Conservation (phyloP, 1,284 basidiomycete species). For the Tremellales sp. region DNA sequence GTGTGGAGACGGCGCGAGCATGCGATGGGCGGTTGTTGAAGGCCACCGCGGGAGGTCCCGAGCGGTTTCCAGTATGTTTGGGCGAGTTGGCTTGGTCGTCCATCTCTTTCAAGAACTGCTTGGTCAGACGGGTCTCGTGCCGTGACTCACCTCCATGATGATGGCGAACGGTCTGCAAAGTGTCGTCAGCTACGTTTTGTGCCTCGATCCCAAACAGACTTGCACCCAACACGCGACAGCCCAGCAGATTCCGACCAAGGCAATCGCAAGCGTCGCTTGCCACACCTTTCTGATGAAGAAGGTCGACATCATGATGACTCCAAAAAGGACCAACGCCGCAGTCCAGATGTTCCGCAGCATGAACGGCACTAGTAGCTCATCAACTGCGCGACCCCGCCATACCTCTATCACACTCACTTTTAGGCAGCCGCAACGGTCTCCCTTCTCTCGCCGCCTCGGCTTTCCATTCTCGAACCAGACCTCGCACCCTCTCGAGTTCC, state of each 20-base stretch:
- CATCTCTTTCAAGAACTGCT: constrained; percentile 75
- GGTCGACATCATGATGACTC: constrained; percentile 69
- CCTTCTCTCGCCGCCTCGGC: constrained; percentile 71
- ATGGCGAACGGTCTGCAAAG: constrained; percentile 56
- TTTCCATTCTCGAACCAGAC: constrained; percentile 73
- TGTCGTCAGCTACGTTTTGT: background rate
- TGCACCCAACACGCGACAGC: constrained; percentile 87
- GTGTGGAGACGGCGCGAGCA: constrained; percentile 53
- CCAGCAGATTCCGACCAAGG: constrained; percentile 86
- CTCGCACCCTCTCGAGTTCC: constrained; percentile 63
- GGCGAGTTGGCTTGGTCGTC: constrained; percentile 37
- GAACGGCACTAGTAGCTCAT: constrained; percentile 60
- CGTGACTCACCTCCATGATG: constrained; percentile 74
- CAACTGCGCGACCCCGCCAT: background rate
- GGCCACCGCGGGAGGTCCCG: background rate
- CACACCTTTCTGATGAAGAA: constrained; percentile 74
- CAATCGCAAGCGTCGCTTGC: constrained; percentile 76
- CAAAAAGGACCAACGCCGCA: constrained; percentile 73
- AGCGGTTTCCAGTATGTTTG: background rate
- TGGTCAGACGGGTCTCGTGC: constrained; percentile 5
- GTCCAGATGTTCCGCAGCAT: constrained; percentile 90
- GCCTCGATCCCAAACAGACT: too few species aligned
- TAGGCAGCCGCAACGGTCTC: constrained; percentile 66
- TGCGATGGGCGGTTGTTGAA: constrained; percentile 48
- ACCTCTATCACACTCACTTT: constrained; percentile 51